Base-by-base conservation (phyloP, 805 yeast species). In the Saccharomycopsis olivae region DNA sequence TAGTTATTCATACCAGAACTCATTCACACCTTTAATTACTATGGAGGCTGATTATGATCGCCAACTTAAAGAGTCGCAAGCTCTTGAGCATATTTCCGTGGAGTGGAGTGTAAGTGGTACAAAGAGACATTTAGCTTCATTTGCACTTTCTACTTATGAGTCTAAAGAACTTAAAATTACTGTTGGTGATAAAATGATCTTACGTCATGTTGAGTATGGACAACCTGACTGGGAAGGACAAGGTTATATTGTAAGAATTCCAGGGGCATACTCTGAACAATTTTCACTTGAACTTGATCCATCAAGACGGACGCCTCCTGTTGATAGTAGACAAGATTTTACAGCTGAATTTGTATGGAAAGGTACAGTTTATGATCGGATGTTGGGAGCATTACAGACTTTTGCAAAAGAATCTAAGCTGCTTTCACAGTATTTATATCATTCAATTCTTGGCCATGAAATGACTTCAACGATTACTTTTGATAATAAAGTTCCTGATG, bases 261-360 rank as follows among this genome's bases (percentile, higher is more conserved):
- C 95, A 6, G 71, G 71, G 49, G 65, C 80, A 28, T 61, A 64
- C 33, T 73, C 72, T 35, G 88, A 79, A 47, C 78, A 73, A 38
- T 78, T 78, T 51, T 78, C 88, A 1, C 59, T 86, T 35, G 95
- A 86, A 55, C 63, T 87, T 46, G 60, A 56, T 33, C 53, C 57
- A 11, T 64, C 60, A 17, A 53, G 44, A 2, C 53, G 58, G 1
- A 61, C 65, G 2, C 83, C 86, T 1, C 83, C 83, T 38, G 71
- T 78, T 2, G 66, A 77, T 45, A 54, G 71, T 29, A 68, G 71
- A 2, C 66, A 73, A 3, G 84, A 78, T 17, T 88, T 84, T 56
- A 74, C 88, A 1, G 87, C 88, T 1, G 89, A 84, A 51, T 81
- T 85, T 54, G 84, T 82, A 38, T 88, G 96, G 96, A 82, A 82